Base-by-base conservation (phyloP, 2,329 filamentous ascomycete species). In the Aspergillus awamori region DNA sequence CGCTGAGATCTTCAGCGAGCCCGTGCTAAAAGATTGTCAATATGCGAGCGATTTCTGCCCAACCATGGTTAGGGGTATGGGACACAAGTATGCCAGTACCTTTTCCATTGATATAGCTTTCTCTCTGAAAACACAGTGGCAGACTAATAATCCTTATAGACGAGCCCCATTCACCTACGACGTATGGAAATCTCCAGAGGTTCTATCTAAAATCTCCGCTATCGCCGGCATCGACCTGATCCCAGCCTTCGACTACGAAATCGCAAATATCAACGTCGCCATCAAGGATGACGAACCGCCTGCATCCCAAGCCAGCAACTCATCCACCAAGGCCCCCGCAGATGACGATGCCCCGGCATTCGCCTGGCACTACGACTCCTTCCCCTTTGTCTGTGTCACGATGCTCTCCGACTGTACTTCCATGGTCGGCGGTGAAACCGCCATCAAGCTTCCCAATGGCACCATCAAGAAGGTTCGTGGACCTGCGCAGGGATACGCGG, bases 381-480 rank as follows among this genome's bases (percentile, higher is more conserved):
- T 87, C 67, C 86, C 87, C 0, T 89, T 88, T 68, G 87, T 89
- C 20, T 88, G 86, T 65, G 86, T 89, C 6, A 79, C 82, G 7
- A 89, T 89, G 86, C 79, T 88, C 20, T 86, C 83, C 39, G 86
- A 89, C 67, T 87, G 84, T 65, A 81, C 79, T 0, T 75, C 79
- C 47, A 89, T 89, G 87, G 74, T 86, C 15, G 86, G 87, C 10
- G 86, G 86, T 2, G 87, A 89, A 74, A 89, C 58, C 1, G 53
- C 53, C 4, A 24, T 58, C 10, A n/a, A 10, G 38, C 53, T 17
- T 3, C 26, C 57, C 13, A 20, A 36, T 1, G 57, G 57, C 1
- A 20, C 45, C 2, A 36, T 58, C 7, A 58, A 58, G 13, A 30
- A 43, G 8, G n/a, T 58, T 17, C 57, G 57, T 6, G 57, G 57